Base-by-base conservation (phyloP, 805 yeast species). In the Candida silvicultrix region DNA sequence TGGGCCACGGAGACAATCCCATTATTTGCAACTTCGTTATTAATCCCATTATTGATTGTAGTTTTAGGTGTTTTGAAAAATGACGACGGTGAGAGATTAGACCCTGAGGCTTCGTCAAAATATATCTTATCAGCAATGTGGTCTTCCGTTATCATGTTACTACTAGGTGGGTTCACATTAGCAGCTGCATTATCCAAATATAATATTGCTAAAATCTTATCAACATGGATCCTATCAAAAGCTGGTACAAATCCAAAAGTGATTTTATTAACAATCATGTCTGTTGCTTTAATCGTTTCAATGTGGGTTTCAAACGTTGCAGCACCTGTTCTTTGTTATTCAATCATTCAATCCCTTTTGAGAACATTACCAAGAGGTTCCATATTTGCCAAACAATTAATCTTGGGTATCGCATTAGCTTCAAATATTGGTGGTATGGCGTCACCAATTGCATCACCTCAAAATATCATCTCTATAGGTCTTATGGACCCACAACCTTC, bases 291-390 rank as follows among this genome's bases (percentile, higher is more conserved):
- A 36, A 80, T 92, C 57, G 81, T 87, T 37, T 81, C 96, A 5
- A 89, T 92, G 88, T 90, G 96, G 95, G 94, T 92, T 36, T 85
- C 95, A 22, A 92, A 92, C 63, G 98, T 92, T 38, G 99, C 99
- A 1, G 94, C 98, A 1, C 99, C 99, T 0, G 97, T 92, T 3
- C 73, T 92, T 45, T 86, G 96, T 66, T 88, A 78, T 58, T 89
- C 97, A 6, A 85, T 92, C 51, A 83, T 92, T 48, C 97, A 90
- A 64, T 97, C 98, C 0, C 70, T 92, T 20, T 69, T 92, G 53
- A 75, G 96, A 58, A 87, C 95, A 0, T 68, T 90, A 38, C 95
- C 96, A 19, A 80, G 85, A 42, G 80, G 80, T 12, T 83, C 90
- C 20, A 75, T 80, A 4, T 88, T 89, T 57, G 86, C 87, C 8